Base-by-base conservation (phyloP, 345 rosid species). In the Hevea brasiliensis region DNA sequence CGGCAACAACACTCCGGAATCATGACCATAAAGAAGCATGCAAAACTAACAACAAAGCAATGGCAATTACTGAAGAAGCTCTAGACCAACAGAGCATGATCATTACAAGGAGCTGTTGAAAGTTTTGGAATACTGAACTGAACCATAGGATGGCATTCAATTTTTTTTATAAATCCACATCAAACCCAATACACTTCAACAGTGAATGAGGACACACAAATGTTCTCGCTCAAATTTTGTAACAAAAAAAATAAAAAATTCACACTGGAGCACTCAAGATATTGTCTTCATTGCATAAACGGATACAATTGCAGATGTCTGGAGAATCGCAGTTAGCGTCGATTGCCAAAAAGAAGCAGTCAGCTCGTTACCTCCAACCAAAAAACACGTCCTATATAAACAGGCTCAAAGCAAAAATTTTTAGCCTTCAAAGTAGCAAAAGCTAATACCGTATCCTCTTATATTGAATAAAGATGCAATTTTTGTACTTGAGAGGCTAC, bases 311-410 rank as follows among this genome's bases (percentile, higher is more conserved):
- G 41, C 64, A 60, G 64, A 60, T 15, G 42, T 13, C 29, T 17
- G 12, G 29, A 60, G 26, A 21, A 57, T 57, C 48, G 40, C 42
- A 1, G 4, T 29, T 35, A 40, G 21, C 15, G 26, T 62, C 24
- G n/a, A 40, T 62, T 1, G 24, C 66, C 23, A 65, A 63, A 41
- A 20, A 42, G 15, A 64, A 29, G 1, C 4, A 23, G 20, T 0
- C 17, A 6, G 68, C 54, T 64, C 29, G n/a, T 61, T 61, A 44
- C 45, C 45, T 35, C 65, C 65, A 61, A 37, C 44, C n/a, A n/a
- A n/a, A n/a, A n/a, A n/a, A n/a, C n/a, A n/a, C n/a, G n/a, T n/a
- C n/a, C n/a, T n/a, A n/a, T n/a, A n/a, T n/a, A n/a, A 35, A 61
- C 23, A 35, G 20, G 37, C 20, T 0, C 3, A 44, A 65, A 24